phyloP scores from a whole-genome alignment of 2,329 filamentous ascomycete genomes.

The Venturia pyrina region DNA sequence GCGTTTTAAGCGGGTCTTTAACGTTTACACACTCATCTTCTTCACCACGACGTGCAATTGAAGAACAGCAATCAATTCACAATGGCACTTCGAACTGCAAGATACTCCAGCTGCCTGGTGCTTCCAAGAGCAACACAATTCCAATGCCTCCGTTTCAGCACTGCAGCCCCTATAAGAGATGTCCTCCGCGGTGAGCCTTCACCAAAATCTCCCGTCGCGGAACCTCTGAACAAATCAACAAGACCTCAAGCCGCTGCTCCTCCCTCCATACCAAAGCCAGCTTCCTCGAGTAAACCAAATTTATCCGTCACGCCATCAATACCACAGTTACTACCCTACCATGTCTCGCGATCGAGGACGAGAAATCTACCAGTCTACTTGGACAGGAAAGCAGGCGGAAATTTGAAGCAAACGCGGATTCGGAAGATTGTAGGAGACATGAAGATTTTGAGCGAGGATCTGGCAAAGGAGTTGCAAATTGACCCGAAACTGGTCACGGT shows the following conservation, averaged over 20 bases:
- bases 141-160: constrained; percentile 16
- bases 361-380: constrained; percentile 71
- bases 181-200: background rate
- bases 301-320: constrained; percentile 20
- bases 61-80: background rate
- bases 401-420: constrained; percentile 61
- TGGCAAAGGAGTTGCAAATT: constrained; percentile 50
- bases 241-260: background rate
- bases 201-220: background rate
- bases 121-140: constrained; percentile 8
- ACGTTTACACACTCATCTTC: background rate
- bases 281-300: constrained; percentile 16
- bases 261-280: constrained; percentile 12
- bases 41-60: background rate
- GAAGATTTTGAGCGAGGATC: constrained; percentile 50
- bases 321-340: constrained; percentile 45
- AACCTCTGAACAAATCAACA: background rate
- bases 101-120: background rate
- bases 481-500: constrained; percentile 44
- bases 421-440: constrained; percentile 72
- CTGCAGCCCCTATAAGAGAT: background rate
- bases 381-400: constrained; percentile 63
- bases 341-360: constrained; percentile 60
- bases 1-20: background rate
- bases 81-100: background rate